Base-by-base conservation (phyloP, 2,329 filamentous ascomycete genomes). In the Myriosclerotinia scirpicola region DNA sequence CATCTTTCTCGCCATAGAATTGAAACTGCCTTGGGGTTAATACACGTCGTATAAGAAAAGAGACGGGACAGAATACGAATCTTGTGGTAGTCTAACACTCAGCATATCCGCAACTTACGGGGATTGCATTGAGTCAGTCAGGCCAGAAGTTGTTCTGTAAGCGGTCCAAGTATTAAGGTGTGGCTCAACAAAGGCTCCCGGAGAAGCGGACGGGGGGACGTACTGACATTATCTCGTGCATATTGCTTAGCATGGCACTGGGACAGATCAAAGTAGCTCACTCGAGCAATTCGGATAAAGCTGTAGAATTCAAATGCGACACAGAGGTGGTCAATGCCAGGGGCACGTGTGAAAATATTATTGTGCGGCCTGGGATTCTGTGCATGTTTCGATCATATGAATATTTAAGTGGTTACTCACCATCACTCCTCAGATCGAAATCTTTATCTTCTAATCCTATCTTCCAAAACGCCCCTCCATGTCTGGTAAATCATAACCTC, bases 361-460 rank as follows among this genome's bases (percentile, higher is more conserved):
- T 17, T 50, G 14, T 34, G 34, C 15, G 44, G n/a, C 20, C 11
- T 22, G 9, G 26, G 14, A 61, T 50, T 50, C 7, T 26, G n/a
- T n/a, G n/a, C 38, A n/a, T 50, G 34, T 7, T 50, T 38, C 38
- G 36, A 38, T 50, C 30, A 12, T 59, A 38, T 50, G 22, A 50
- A 50, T 38, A 50, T 61, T 60, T 26, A 61, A 26, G 36, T 50
- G n/a, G 15, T 50, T 50, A 50, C 44, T 61, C 22, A 38, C 58
- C 44, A 61, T 50, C 11, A 50, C 8, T 50, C 14, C 5, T 15
- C 30, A 5, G 30, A 50, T 48, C n/a, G 14, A 50, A 60, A 20
- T 8, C 0, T 61, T 36, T 8, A n/a, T 1, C 14, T 30, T 50
- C 44, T 38, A 55, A 15, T 38, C 14, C 50, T 26, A 26, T 50